A percentile compares a stretch with the other conserved stretches of the same genome.
phyloP scores from a whole-genome alignment of 2,329 filamentous ascomycete genomes.

The Phoma sp. region DNA sequence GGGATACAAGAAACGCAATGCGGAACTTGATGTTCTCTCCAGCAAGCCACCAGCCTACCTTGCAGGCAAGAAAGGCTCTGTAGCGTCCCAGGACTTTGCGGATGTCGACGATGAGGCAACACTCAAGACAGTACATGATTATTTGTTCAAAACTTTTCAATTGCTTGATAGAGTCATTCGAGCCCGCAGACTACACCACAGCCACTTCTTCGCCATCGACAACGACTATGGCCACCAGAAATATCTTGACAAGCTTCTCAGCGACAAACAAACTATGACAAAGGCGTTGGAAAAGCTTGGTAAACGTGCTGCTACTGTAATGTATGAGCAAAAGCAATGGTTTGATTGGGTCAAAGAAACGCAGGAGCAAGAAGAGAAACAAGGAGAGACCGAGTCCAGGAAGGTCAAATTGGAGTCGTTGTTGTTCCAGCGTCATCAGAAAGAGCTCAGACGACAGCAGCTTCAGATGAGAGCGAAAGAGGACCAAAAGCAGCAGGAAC shows the following conservation, averaged over 20 bases:
- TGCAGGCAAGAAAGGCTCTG: slow-evolving; percentile 39
- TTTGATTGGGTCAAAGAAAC: slow-evolving; percentile 55
- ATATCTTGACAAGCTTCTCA: slow-evolving; percentile 48
- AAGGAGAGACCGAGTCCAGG: slow-evolving; percentile 57
- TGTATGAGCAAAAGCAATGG: slow-evolving; percentile 58
- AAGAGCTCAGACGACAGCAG: slow-evolving; percentile 52
- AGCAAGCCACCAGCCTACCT: slow-evolving; percentile 49
- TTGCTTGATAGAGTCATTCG: slow-evolving; percentile 52
- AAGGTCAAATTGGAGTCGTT: slow-evolving; percentile 58
- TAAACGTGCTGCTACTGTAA: slow-evolving; percentile 51
- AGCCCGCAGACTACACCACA: slow-evolving; percentile 52
- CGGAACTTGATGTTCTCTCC: slow-evolving; percentile 50
- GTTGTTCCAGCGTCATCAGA: slow-evolving; percentile 57
- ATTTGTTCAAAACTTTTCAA: slow-evolving; percentile 49
- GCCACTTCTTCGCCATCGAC: slow-evolving; percentile 52
- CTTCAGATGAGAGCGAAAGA: slow-evolving; percentile 51
- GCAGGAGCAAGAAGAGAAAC: slow-evolving; percentile 55
- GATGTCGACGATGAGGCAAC: slow-evolving; percentile 47
- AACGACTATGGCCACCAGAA: slow-evolving; percentile 54
- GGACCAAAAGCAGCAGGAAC: slow-evolving; percentile 52
- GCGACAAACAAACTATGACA: slow-evolving; percentile 46
- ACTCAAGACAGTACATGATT: slow-evolving; percentile 50
- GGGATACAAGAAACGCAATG: slow-evolving; percentile 58
- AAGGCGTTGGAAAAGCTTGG: slow-evolving; percentile 54
- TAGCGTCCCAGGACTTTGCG: slow-evolving; percentile 52